phyloP scores from a whole-genome alignment of 2,329 filamentous ascomycete genomes.

The Exophiala mesophila region DNA sequence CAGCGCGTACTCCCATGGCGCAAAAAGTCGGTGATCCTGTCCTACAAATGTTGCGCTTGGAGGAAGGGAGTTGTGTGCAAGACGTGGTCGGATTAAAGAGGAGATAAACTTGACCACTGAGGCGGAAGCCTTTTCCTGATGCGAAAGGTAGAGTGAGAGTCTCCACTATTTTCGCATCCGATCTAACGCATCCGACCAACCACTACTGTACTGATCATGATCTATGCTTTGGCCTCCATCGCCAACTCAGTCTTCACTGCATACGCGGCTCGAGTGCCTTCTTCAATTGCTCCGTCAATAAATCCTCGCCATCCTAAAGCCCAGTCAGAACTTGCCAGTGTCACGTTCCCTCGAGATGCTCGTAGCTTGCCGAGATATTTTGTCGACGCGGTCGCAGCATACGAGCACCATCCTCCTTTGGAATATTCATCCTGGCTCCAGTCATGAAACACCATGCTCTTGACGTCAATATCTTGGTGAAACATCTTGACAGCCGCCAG shows the following conservation, averaged over 20 bases:
- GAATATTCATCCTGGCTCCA: constrained; percentile 31
- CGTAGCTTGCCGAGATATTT: constrained; percentile 28
- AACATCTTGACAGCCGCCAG: neutral
- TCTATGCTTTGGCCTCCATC: too few relatives aligned
- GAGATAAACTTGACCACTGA: too few relatives aligned
- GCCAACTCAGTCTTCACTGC: neutral
- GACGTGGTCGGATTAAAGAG: too few relatives aligned
- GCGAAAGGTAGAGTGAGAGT: too few relatives aligned
- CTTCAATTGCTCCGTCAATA: constrained; percentile 34
- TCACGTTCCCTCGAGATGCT: constrained; percentile 27
- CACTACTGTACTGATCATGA: too few relatives aligned
- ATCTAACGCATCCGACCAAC: too few relatives aligned
- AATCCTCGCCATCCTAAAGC: constrained; percentile 33
- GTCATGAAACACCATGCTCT: constrained; percentile 19
- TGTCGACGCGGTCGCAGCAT: neutral
- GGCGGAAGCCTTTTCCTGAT: too few relatives aligned
- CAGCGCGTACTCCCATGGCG: constrained; percentile 17
- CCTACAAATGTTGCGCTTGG: too few relatives aligned
- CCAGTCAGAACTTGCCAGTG: constrained; percentile 34
- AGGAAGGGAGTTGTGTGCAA: too few relatives aligned
- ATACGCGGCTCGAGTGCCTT: constrained; percentile 17
- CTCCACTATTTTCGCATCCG: too few relatives aligned
- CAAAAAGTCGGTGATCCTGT: too few relatives aligned
- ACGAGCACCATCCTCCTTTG: constrained; percentile 29
- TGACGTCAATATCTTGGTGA: neutral